Base-by-base conservation (phyloP, 345 rosid genomes). In the Hibiscus mutabilis region DNA sequence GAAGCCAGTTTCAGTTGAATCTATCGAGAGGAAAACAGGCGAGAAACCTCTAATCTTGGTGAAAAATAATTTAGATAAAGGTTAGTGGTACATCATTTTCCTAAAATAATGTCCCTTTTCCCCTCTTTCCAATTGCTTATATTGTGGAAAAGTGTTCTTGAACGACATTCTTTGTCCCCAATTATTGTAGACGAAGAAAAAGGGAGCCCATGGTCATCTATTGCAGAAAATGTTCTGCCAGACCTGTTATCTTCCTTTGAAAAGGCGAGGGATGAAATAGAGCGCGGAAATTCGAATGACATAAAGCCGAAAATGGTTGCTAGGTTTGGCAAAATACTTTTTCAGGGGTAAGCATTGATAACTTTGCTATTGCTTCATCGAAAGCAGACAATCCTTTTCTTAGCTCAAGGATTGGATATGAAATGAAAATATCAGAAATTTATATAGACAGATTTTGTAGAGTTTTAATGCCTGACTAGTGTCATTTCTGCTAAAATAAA, bases 301-400 rank as follows among this genome's bases (percentile, higher is more conserved):
- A 44, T 76, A 33, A 88, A 82, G 71, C 82, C 84, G 44, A 58
- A 63, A 71, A 47, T 89, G 73, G 82, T 84, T 60, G 95, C 87
- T 69, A 77, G 93, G 75, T 73, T 88, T 79, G 89, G 96, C 35
- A 88, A 80, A 77, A 53, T 77, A 52, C 42, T 74, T 55, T 89
- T 89, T 64, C 72, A 60, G 6, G 60, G 82, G 95, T 85, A 78
- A 74, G 87, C 64, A 24, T 37, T 11, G 65, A 42, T 46, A n/a
- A 11, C 67, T 16, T 61, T 16, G 6, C 35, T 66, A 67, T 70
- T 21, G n/a, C n/a, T 68, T 67, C 53, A 66, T 70, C 64, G 25
- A 1, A 6, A 31, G 37, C 29, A 11, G 7, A 11, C 11, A 56
- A 53, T 59, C 15, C 66, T 58, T 70, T 37, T 40, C 63, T 58